Evolutionary conservation across 352 stramenopile species (phyloP), one percentile per base, ranked within the genome.

Genomic region (Albugo laibachii): DNA sequence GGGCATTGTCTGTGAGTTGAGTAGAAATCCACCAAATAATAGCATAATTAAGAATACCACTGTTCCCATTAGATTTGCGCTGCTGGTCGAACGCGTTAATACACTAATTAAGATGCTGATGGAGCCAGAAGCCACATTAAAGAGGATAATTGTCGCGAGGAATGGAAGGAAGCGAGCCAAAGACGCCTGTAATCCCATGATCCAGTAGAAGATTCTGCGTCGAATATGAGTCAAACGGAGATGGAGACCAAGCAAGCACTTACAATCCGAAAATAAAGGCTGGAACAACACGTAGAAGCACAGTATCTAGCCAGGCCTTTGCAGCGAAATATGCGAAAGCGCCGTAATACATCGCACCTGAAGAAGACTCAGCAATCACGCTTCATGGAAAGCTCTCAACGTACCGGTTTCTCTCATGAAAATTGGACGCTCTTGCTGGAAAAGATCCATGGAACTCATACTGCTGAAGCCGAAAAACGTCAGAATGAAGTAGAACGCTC

Each of bases 381-480:
- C 8, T 21, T 45, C 34, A 0, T 19, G 42, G 41, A 24, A 19
- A 2, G 27, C 6, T 40, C 2, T 13, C 11, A 35, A 49, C 61
- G 13, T 37, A 62, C 62, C 68, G 8, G 73, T 75, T 48, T 89
- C 76, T 24, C 75, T 71, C 36, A 86, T 46, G 45, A 89, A 89
- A 41, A 89, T 83, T 12, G 59, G 45, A 4, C 76, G 65, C 47
- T 89, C 73, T 11, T 61, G 49, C 42, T 86, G 83, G 46, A 89
- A 89, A 6, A 84, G 47, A 47, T 85, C 73, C 76, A 89, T 89
- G 0, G 73, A 86, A 50, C 76, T 86, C 60, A 89, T 70, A 44
- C 68, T 85, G 0, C 71, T 68, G 53, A 89, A 89, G 20, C 71
- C 76, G 44, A 89, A 89, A 45, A 89, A 86, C 13, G 73, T 89